phyloP scores from a whole-genome alignment of 306 rosid genomes.

The Herpetospermum pedunculosum region DNA sequence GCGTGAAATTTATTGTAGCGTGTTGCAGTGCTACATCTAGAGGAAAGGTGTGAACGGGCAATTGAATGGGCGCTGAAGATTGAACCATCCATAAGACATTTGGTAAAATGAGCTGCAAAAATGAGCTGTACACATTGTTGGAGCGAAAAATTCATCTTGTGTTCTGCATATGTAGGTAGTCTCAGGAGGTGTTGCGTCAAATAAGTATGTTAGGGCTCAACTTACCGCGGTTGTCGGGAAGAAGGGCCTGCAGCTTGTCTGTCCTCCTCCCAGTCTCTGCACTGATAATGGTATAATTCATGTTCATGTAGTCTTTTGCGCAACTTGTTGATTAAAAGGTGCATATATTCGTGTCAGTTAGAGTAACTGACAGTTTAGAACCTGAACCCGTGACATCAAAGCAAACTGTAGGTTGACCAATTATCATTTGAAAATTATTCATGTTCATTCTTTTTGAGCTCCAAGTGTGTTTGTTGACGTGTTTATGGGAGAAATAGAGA shows the following conservation, averaged over 20 bases:
- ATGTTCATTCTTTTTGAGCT: not conserved
- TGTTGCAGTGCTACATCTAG: constrained; percentile 83
- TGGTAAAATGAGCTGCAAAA: constrained; percentile 39
- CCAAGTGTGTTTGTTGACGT: not conserved
- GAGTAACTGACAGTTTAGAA: not conserved
- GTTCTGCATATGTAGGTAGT: constrained; percentile 50
- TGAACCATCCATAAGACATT: constrained; percentile 72
- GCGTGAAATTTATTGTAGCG: constrained; percentile 36
- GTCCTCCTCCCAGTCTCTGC: constrained; percentile 95
- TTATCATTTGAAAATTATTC: not conserved
- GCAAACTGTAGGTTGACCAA: not conserved
- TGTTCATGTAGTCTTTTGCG: constrained; percentile 9
- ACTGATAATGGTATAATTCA: constrained; percentile 76
- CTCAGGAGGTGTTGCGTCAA: constrained; percentile 96
- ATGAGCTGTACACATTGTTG: constrained; percentile 4
- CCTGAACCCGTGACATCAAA: not conserved
- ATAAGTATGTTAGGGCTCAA: constrained; percentile 62
- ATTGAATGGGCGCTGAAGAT: constrained; percentile 88
- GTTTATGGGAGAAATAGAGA: not conserved
- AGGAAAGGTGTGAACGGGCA: constrained; percentile 89
- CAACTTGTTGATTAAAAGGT: not conserved
- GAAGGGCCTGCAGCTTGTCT: constrained; percentile 54
- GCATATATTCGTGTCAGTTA: not conserved
- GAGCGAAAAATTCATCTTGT: constrained; percentile 10
- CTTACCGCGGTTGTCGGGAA: constrained; percentile 64